These are phyloP conservation scores for Grosmannia clavigera DNA, from an alignment of 2,329 filamentous ascomycete species.

Conservation along the genomic window DNA sequence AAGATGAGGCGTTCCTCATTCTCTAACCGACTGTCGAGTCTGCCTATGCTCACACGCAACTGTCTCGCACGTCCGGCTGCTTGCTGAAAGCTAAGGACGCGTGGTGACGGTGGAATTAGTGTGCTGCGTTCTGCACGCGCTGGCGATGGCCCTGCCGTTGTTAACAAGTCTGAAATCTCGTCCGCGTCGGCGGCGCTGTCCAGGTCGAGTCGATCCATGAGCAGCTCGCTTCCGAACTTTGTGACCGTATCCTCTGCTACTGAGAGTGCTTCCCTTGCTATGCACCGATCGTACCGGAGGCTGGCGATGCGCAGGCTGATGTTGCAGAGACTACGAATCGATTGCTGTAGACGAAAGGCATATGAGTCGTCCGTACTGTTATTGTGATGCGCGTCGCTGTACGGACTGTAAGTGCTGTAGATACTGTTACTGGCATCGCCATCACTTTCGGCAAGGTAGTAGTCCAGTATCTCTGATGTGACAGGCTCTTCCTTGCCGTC, in stretches of 20 bases:
- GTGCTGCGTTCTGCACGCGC: too few relatives aligned
- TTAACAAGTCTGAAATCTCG: neutral
- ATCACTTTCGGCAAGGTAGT: too few relatives aligned
- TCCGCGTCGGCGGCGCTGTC: neutral
- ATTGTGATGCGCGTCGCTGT: neutral
- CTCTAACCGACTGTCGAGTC: neutral
- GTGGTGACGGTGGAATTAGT: neutral
- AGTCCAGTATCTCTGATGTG: too few relatives aligned
- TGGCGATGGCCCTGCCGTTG: neutral
- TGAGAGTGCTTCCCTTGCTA: neutral
- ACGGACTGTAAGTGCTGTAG: neutral
- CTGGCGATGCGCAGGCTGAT: conserved; percentile 2
- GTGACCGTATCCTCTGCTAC: neutral
- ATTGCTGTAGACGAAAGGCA: neutral
- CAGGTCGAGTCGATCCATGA: neutral
- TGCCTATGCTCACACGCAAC: neutral
- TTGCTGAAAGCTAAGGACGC: neutral
- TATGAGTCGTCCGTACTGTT: neutral
- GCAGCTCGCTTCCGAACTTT: neutral
- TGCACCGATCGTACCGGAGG: neutral
- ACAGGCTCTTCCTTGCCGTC: too few relatives aligned
- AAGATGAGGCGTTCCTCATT: neutral
- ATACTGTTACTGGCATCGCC: neutral
- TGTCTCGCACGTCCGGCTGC: neutral
- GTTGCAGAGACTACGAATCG: conserved; percentile 2